Base-by-base conservation (phyloP, 2,329 filamentous ascomycete genomes). In the Rosellinia necatrix region DNA sequence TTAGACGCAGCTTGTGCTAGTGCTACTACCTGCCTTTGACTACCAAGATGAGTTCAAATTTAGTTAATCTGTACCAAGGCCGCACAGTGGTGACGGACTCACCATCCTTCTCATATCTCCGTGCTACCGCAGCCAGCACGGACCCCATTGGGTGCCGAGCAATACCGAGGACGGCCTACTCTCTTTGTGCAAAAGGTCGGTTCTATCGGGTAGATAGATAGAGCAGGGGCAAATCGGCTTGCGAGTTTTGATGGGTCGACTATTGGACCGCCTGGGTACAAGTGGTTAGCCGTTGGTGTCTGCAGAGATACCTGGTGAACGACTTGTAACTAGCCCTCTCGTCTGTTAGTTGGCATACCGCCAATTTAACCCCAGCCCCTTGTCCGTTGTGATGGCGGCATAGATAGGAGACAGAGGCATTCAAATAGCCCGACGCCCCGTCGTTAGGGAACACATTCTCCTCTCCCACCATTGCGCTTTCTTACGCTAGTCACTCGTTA, bases 401-500 rank as follows among this genome's bases (percentile, higher is more conserved):
- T 40, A 12, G n/a, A 53, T 12, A 17, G 41, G 48, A 51, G 44
- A 58, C 59, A 61, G 58, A 49, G 30, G 25, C 29, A 44, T 63
- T 63, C 56, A 69, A 67, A 69, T 56, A 67, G 66, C 63, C 43
- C 48, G 58, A 49, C 40, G 21, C 27, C 54, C 65, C 66, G 56
- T 59, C 59, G 17, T n/a, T 21, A 42, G 29, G 38, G 24, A 34
- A 43, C 25, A 6, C 4, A 15, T 49, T 59, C 48, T 35, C 6
- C 35, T 53, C 55, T 51, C 44, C 60, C 57, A 50, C 58, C 62
- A 68, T 61, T 65, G 44, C 63, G 53, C 62, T 61, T 64, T 56
- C 59, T 64, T 60, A 63, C 64, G 58, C 60, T 49, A 64, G 49
- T 66, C 64, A 59, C 56, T 69, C 66, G 12, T 63, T 68, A 59